Evolutionary conservation across 2,329 filamentous ascomycete genomes (phyloP).

Genomic region (Botryosphaeria agaves): DNA sequence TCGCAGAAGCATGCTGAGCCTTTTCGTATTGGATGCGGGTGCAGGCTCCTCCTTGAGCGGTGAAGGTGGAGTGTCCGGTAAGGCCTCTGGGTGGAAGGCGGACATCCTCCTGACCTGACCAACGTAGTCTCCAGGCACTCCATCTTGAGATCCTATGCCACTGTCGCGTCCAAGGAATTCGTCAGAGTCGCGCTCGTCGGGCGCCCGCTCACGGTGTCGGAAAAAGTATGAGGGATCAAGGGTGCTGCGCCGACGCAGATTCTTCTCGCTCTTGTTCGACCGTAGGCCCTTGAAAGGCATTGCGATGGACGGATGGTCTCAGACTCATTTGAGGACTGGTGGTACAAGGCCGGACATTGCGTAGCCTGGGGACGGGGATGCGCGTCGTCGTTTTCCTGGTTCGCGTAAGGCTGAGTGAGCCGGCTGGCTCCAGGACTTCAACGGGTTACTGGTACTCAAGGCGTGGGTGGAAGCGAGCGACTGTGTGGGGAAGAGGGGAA

Average conservation of each 20-base stretch:
- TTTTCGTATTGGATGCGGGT: constrained; percentile 23
- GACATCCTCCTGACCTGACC: too few relatives aligned
- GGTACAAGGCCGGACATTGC: too few relatives aligned
- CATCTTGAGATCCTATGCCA: neutral
- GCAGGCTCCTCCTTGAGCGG: constrained; percentile 16
- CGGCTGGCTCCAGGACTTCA: too few relatives aligned
- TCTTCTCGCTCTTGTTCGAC: constrained; percentile 19
- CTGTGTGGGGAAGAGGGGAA: too few relatives aligned
- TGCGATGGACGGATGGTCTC: neutral
- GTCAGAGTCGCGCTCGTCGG: constrained; percentile 9
- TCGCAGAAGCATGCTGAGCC: constrained; percentile 55
- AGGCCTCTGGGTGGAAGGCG: too few relatives aligned
- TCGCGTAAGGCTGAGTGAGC: too few relatives aligned
- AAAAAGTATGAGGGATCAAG: constrained; percentile 21
- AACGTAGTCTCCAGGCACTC: too few relatives aligned
- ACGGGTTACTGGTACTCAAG: too few relatives aligned
- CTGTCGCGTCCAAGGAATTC: constrained; percentile 10
- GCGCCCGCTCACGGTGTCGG: constrained; percentile 14
- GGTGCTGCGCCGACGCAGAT: constrained; percentile 26
- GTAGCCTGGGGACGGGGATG: too few relatives aligned
- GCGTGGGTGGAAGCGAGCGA: too few relatives aligned
- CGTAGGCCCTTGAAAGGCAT: constrained; percentile 22
- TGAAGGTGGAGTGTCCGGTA: constrained; percentile 7
- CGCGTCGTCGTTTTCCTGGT: too few relatives aligned
- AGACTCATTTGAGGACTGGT: neutral